These are phyloP conservation scores for Aureobasidium melanogenum DNA, from an alignment of 2,329 filamentous ascomycete genomes.

Conservation along the genomic window DNA sequence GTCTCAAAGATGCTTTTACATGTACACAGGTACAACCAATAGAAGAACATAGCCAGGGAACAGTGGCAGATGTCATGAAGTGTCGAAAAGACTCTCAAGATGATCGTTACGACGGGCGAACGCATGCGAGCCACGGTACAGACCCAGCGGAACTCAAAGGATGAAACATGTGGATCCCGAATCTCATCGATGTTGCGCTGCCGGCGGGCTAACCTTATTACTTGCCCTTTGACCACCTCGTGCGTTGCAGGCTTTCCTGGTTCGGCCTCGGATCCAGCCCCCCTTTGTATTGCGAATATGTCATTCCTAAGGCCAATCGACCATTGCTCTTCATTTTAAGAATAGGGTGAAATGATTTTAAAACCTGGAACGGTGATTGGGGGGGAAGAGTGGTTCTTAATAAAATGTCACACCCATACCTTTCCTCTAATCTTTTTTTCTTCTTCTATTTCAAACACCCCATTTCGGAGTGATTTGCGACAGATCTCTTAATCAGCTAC, in stretches of 20 bases:
- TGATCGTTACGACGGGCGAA: background rate
- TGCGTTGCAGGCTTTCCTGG: background rate
- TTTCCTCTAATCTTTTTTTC: background rate
- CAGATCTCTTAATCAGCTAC: background rate
- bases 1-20: background rate
- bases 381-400: background rate
- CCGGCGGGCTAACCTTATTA: background rate
- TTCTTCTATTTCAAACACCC: background rate
- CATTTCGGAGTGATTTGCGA: background rate
- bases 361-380: background rate
- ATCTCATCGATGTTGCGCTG: background rate
- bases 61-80: background rate
- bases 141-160: background rate
- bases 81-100: background rate
- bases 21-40: background rate
- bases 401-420: background rate
- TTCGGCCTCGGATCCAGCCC: constrained; percentile 6
- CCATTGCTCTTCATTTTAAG: background rate
- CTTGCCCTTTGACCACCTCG: background rate
- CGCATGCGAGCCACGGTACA: constrained; percentile 6
- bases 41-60: background rate
- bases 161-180: constrained; percentile 2
- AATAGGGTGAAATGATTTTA: background rate
- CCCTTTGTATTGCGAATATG: background rate
- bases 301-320: background rate